phyloP scores from a whole-genome alignment of 1,284 basidiomycete species.

The Rhodotorula sp. region DNA sequence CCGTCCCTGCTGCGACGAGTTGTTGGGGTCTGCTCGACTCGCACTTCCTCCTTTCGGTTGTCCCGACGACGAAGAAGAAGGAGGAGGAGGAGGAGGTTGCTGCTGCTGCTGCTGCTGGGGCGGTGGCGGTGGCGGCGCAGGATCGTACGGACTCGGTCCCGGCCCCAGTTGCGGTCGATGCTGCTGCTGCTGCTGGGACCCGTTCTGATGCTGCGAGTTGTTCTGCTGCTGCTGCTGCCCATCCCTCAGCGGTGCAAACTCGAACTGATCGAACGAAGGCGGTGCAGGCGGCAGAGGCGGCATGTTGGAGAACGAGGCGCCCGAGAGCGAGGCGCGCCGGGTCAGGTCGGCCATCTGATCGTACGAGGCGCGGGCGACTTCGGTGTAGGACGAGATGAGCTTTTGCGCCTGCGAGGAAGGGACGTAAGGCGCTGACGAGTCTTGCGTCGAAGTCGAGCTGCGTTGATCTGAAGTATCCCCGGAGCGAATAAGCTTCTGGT shows the following conservation, averaged over 20 bases:
- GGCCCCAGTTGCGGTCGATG: background rate
- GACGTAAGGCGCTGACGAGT: constrained; percentile 56
- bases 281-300: constrained; percentile 32
- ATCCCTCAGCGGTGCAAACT: constrained; percentile 13
- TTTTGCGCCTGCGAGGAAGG: constrained; percentile 62
- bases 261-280: constrained; percentile 34
- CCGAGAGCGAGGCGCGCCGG: constrained; percentile 54
- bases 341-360: constrained; percentile 74
- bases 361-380: constrained; percentile 62
- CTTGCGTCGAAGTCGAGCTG: constrained; percentile 20
- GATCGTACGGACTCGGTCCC: background rate
- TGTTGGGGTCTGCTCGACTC: background rate
- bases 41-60: too few relatives aligned
- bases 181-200: constrained; percentile 8
- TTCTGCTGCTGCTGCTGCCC: background rate
- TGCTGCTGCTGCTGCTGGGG: constrained; percentile 13
- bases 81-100: constrained; percentile 13
- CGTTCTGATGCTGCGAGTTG: background rate
- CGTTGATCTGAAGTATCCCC: constrained; percentile 24
- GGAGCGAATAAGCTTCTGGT: too few relatives aligned
- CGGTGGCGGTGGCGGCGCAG: constrained; percentile 2
- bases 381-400: constrained; percentile 60
- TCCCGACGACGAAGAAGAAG: too few relatives aligned
- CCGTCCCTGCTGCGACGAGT: background rate
- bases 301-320: constrained; percentile 23